These are phyloP conservation scores for Penicillium crystallinum DNA, from an alignment of 495 filamentous ascomycete species.

Conservation along the genomic window DNA sequence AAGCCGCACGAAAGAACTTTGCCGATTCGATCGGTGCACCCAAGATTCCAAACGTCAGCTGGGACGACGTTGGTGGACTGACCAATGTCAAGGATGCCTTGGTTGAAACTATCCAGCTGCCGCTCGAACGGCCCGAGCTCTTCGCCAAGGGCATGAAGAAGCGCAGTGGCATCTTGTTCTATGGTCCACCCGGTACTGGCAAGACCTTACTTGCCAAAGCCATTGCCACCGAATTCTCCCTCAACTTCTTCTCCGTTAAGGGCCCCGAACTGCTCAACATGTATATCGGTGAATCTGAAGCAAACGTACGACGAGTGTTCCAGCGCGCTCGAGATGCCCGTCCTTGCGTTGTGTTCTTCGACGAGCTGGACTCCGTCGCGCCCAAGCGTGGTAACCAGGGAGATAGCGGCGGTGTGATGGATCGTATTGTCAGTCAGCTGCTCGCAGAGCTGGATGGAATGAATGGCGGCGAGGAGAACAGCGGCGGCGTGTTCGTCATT, in stretches of 20 bases:
- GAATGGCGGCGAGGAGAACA: constrained; percentile 83
- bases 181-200: constrained; percentile 92
- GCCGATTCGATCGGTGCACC: constrained; percentile 95
- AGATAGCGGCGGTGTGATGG: constrained; percentile 98
- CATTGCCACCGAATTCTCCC: constrained; percentile 94
- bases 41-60: constrained; percentile 94
- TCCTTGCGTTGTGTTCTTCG: constrained; percentile 98
- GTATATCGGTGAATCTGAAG: constrained; percentile 99
- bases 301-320: constrained; percentile 94
- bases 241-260: constrained; percentile 99
- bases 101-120: constrained; percentile 93
- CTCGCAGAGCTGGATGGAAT: constrained; percentile 95
- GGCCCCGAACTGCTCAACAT: constrained; percentile 96
- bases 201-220: constrained; percentile 97
- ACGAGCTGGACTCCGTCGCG: constrained; percentile 94
- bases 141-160: constrained; percentile 99
- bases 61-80: constrained; percentile 94
- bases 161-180: constrained; percentile 94
- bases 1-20: constrained; percentile 94
- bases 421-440: constrained; percentile 93
- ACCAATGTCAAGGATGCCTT: constrained; percentile 92
- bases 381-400: constrained; percentile 97
- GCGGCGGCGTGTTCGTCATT: constrained; percentile 92
- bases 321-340: constrained; percentile 88
- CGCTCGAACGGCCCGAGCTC: constrained; percentile 85